Percentiles rank a stretch among this genome's conserved stretches.
phyloP scores from a whole-genome alignment of 2,329 filamentous ascomycete species.

The Fusarium xylarioides region DNA sequence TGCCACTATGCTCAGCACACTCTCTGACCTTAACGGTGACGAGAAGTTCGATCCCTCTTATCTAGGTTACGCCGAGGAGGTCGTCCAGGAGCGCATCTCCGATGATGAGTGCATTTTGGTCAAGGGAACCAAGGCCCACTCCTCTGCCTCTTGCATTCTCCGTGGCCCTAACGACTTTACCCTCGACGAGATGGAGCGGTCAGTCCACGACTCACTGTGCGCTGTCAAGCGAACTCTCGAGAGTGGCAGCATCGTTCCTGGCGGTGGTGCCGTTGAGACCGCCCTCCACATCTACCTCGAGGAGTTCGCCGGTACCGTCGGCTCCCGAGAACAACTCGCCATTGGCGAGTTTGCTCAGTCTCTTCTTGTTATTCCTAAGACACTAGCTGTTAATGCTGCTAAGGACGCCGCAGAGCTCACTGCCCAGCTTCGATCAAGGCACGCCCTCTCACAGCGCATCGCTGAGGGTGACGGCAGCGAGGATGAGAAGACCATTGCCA shows the following conservation, averaged over 20 bases:
- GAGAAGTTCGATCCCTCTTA: constrained; percentile 94
- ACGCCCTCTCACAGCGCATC: constrained; percentile 92
- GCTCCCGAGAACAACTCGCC: constrained; percentile 95
- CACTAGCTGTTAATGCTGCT: constrained; percentile 93
- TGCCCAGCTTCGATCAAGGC: constrained; percentile 91
- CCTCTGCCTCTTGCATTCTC: constrained; percentile 94
- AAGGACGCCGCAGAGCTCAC: constrained; percentile 96
- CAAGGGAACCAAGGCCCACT: constrained; percentile 94
- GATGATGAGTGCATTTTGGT: constrained; percentile 98
- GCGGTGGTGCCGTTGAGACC: constrained; percentile 97
- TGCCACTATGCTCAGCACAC: constrained; percentile 88
- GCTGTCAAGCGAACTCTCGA: constrained; percentile 97
- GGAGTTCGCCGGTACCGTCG: constrained; percentile 97
- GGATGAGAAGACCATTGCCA: constrained; percentile 87
- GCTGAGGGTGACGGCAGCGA: constrained; percentile 84
- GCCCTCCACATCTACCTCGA: constrained; percentile 98
- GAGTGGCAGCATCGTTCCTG: constrained; percentile 95
- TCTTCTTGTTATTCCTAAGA: constrained; percentile 94
- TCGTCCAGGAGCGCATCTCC: constrained; percentile 97
- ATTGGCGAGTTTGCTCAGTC: constrained; percentile 98
- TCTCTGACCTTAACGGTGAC: constrained; percentile 97
- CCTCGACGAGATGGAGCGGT: constrained; percentile 99
- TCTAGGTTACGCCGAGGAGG: constrained; percentile 91
- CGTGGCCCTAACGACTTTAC: constrained; percentile 96
- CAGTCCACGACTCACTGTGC: constrained; percentile 94